Conservation (phyloP, 495 filamentous ascomycete species). For the Daldinia childiae region DNA sequence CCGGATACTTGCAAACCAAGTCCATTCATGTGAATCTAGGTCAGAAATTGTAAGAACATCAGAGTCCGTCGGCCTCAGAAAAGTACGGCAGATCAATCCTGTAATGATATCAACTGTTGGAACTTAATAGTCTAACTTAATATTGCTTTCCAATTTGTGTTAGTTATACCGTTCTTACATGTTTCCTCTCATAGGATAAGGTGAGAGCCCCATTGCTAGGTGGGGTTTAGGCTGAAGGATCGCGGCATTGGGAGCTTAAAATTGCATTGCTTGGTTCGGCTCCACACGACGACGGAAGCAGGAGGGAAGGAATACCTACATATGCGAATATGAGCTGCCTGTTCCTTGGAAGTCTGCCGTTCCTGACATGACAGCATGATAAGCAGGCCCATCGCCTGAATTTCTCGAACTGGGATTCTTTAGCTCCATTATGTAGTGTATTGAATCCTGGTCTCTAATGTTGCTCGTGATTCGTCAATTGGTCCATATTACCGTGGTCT, state of each 20-base stretch:
- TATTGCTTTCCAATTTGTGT: background rate
- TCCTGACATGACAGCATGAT: conserved; percentile 8
- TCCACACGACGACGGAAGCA: conserved; percentile 16
- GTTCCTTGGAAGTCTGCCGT: background rate
- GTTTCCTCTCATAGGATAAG: background rate
- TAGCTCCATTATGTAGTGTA: conserved; percentile 19
- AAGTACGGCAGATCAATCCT: background rate
- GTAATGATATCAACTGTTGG: background rate
- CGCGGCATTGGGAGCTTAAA: conserved; percentile 3
- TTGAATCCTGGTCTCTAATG: conserved; percentile 3
- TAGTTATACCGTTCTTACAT: background rate
- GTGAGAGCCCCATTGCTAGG: background rate
- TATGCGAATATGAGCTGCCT: background rate
- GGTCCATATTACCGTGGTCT: background rate
- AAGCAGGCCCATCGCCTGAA: conserved; percentile 8
- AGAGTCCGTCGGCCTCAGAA: background rate
- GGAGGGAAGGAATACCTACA: conserved; percentile 25
- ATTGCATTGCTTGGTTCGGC: conserved; percentile 3
- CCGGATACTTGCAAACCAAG: conserved; percentile 83
- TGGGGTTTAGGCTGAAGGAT: background rate
- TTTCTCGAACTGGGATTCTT: conserved; percentile 12
- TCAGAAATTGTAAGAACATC: conserved; percentile 59
- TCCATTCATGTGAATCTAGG: conserved; percentile 84
- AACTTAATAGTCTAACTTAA: background rate
- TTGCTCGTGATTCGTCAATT: conserved; percentile 19